These are phyloP conservation scores for Trametes meyenii DNA, from an alignment of 768 basidiomycete species.

Conservation along the genomic window DNA sequence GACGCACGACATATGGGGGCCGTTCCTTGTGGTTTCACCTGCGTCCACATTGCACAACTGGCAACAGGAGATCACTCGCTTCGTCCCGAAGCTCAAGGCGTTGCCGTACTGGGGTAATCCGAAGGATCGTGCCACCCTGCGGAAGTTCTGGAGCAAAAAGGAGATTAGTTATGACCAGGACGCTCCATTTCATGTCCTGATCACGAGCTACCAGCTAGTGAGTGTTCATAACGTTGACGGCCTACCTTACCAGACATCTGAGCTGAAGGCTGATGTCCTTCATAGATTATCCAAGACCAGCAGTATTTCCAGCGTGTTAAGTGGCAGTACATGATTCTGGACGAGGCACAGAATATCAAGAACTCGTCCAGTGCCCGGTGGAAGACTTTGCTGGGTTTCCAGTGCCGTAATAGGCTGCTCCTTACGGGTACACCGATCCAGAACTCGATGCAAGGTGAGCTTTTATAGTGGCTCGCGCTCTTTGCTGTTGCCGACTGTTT, in stretches of 20 bases:
- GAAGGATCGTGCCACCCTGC: slow-evolving; percentile 90
- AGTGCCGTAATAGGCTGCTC: slow-evolving; percentile 92
- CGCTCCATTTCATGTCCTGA: slow-evolving; percentile 94
- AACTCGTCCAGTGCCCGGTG: slow-evolving; percentile 94
- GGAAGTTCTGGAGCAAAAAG: slow-evolving; percentile 99
- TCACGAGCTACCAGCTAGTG: slow-evolving; percentile 96
- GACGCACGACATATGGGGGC: slow-evolving; percentile 98
- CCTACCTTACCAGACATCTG: background rate
- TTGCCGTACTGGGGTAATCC: slow-evolving; percentile 98
- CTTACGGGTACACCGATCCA: slow-evolving; percentile 98
- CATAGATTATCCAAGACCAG: slow-evolving; percentile 90
- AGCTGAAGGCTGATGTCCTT: background rate
- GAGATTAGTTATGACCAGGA: slow-evolving; percentile 94
- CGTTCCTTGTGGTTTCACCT: slow-evolving; percentile 97
- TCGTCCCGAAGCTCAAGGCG: slow-evolving; percentile 91
- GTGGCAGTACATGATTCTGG: slow-evolving; percentile 99
- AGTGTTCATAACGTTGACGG: slow-evolving; percentile 29
- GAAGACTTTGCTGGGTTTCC: slow-evolving; percentile 96
- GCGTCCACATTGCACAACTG: slow-evolving; percentile 98
- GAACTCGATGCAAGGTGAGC: slow-evolving; percentile 96
- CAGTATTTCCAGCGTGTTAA: slow-evolving; percentile 97
- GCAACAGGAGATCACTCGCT: slow-evolving; percentile 97
- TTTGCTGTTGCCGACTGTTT: background rate
- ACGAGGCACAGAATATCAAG: slow-evolving; percentile 99
- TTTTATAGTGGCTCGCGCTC: background rate